Base-by-base conservation (phyloP, 2,329 filamentous ascomycete genomes). In the Fusarium stilboides region DNA sequence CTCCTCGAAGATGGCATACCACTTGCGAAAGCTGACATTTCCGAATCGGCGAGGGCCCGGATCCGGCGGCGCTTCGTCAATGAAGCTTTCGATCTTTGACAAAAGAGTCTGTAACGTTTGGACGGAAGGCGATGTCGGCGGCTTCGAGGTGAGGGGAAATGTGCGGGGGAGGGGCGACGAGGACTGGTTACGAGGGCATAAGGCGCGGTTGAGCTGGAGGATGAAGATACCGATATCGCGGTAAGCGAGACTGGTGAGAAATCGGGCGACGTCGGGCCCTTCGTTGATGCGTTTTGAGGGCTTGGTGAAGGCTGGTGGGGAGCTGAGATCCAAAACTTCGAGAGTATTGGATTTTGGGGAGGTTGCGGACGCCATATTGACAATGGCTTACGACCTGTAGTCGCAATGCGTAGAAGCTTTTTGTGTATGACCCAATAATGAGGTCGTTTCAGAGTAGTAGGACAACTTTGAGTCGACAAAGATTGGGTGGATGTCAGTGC, bases 21-120 rank as follows among this genome's bases (percentile, higher is more conserved):
- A 99, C 70, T 85, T 92, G 31, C 94, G 87, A 79, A 97, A 99
- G 74, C 92, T 95, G 45, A 93, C 84, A 77, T 99, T 99, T 34
- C 96, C 96, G 77, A 98, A 99, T 66, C 96, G 87, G 54, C 95
- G 86, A 19, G 95, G 94, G 15, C 94, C 94, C 8, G 89, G 88
- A 74, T 97, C 92, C 1, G 95, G 95, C 2, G 94, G 95, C 1
- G 90, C 92, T 75, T 94, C 89, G 17, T 91, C 88, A 51, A 97
- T 88, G 50, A 97, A 86, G 10, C 80, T 81, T 52, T 88, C 87
- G 15, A 97, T 83, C 49, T 84, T 86, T 8, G 84, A 80, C 17
- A 98, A 81, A 36, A 99, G 83, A 12, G 82, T 77, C 77, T 90
- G 89, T 20, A 98, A 82, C 12, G 84, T 85, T 51, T 83, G 82